A percentile compares a stretch with the other conserved stretches of the same genome.
Conservation (phyloP, 2,329 filamentous ascomycete genomes). For the Gyromitra esculenta region DNA sequence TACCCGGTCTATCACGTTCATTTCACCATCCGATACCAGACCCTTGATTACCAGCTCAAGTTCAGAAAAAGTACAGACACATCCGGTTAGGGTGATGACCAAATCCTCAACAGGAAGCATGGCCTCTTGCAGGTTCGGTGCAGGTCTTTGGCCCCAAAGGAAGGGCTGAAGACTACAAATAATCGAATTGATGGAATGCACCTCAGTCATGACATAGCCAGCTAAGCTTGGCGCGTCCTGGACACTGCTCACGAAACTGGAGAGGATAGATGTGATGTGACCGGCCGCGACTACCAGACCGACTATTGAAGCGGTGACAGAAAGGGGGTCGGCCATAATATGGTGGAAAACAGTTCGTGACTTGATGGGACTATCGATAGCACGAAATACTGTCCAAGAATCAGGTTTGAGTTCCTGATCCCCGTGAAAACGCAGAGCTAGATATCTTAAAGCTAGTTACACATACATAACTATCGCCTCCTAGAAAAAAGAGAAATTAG, state of each 20-base stretch:
- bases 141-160: background rate
- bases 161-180: conserved; percentile 18
- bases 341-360: no score
- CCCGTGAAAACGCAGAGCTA: no score
- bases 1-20: conserved; percentile 5
- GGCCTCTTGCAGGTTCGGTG: background rate
- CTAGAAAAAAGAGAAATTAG: no score
- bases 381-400: no score
- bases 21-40: conserved; percentile 3
- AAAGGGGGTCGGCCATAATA: conserved; percentile 34
- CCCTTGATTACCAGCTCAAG: conserved; percentile 14
- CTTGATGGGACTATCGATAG: no score
- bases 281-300: conserved; percentile 11
- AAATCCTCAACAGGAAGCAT: conserved; percentile 20
- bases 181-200: conserved; percentile 4
- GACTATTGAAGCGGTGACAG: conserved; percentile 25
- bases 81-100: conserved; percentile 12
- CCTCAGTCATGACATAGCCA: conserved; percentile 19
- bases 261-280: conserved; percentile 4
- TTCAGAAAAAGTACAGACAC: conserved; percentile 30
- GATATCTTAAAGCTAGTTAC: no score
- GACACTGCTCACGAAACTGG: background rate
- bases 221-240: conserved; percentile 19
- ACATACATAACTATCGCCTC: no score
- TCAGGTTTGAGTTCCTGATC: no score